These are phyloP conservation scores for Wickerhamomyces mucosus DNA, from an alignment of 805 yeast genomes.

Conservation along the genomic window DNA sequence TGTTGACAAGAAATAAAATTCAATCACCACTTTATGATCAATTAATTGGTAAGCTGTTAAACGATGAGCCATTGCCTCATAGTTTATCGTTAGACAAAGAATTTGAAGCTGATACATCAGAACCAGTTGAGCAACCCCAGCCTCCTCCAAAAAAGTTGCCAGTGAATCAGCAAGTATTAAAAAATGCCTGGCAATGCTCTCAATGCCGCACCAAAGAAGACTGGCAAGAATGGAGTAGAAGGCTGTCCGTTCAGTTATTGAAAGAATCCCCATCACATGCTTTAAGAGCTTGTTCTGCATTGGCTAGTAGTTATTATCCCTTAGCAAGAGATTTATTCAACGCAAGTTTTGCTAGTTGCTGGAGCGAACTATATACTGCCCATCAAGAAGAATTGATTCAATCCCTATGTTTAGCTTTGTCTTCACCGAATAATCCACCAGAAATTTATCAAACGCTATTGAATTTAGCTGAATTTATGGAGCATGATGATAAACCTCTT, in stretches of 20 bases:
- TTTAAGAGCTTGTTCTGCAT: constrained; percentile 80
- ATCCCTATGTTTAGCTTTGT: constrained; percentile 76
- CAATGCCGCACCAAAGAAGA: constrained; percentile 87
- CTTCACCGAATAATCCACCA: constrained; percentile 89
- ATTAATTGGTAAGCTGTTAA: constrained; percentile 63
- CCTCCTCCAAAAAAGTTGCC: constrained; percentile 62
- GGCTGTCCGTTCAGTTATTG: constrained; percentile 74
- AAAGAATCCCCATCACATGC: constrained; percentile 95
- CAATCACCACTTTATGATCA: constrained; percentile 73
- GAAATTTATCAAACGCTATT: constrained; percentile 87
- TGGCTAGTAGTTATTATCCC: constrained; percentile 83
- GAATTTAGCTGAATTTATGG: constrained; percentile 93
- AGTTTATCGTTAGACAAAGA: constrained; percentile 63
- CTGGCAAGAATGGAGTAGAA: constrained; percentile 96
- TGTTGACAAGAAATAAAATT: constrained; percentile 50
- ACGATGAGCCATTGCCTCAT: constrained; percentile 82
- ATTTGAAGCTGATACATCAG: constrained; percentile 25
- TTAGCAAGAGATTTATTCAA: constrained; percentile 86
- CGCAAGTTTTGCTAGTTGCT: constrained; percentile 90
- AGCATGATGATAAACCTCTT: constrained; percentile 89
- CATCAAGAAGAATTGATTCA: constrained; percentile 85
- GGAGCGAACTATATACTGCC: constrained; percentile 85
- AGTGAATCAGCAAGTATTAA: constrained; percentile 50
- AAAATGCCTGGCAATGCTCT: constrained; percentile 86
- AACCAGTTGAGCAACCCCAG: constrained; percentile 38